Evolutionary conservation across 1,284 basidiomycete genomes (phyloP).

Genomic region (Pyrrhoderma lamaoense): DNA sequence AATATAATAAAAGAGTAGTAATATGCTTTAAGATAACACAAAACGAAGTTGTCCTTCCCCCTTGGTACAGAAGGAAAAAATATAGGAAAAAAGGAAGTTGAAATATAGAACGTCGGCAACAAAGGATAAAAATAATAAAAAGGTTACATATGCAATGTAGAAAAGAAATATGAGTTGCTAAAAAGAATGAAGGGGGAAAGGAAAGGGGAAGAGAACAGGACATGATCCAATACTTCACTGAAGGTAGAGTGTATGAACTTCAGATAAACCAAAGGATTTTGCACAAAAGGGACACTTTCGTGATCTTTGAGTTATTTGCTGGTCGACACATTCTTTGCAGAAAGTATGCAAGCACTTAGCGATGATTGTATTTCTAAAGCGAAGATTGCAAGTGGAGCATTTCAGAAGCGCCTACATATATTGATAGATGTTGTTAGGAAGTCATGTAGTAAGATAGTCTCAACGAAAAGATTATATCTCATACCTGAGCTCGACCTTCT

Average conservation of each 20-base stretch:
- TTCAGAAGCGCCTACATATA: conserved; percentile 68
- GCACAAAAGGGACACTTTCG: conserved; percentile 95
- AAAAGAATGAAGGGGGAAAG: neutral
- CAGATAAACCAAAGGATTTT: conserved; percentile 76
- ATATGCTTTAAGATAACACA: conserved; percentile 15
- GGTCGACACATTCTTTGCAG: conserved; percentile 84
- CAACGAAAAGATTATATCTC: too few species aligned
- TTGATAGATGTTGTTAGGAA: neutral
- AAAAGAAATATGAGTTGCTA: conserved; percentile 16
- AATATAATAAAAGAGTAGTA: neutral
- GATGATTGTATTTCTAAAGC: conserved; percentile 83
- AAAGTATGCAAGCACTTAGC: conserved; percentile 96
- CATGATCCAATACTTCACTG: conserved; percentile 40
- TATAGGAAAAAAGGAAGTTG: too few species aligned
- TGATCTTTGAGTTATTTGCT: conserved; percentile 84
- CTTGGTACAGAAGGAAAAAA: too few species aligned
- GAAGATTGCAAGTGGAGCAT: conserved; percentile 85
- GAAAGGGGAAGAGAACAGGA: too few species aligned
- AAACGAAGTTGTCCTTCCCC: conserved; percentile 2
- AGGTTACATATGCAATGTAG: conserved; percentile 13
- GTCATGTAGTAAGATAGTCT: too few species aligned
- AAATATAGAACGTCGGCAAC: conserved; percentile 6
- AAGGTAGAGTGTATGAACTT: conserved; percentile 82
- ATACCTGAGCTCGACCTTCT: too few species aligned
- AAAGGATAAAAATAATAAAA: conserved; percentile 17